phyloP scores from a whole-genome alignment of 805 yeast species.

The Peterozyma toletana region DNA sequence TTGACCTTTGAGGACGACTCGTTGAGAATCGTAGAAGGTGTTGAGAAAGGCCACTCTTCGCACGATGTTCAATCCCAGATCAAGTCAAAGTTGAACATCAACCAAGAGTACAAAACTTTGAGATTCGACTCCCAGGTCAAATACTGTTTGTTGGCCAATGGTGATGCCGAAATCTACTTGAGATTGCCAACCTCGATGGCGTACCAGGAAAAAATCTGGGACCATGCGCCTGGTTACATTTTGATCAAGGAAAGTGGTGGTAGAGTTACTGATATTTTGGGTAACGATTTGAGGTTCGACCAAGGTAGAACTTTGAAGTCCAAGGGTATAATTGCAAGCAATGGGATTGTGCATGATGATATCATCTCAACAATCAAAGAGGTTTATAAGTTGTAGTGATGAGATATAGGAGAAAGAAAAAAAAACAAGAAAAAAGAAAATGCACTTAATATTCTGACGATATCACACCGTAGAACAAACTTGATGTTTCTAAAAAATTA shows the following conservation, averaged over 20 bases:
- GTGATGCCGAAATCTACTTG: constrained; percentile 87
- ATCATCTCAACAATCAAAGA: too few relatives aligned
- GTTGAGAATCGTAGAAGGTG: constrained; percentile 82
- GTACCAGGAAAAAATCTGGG: constrained; percentile 96
- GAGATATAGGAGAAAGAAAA: too few relatives aligned
- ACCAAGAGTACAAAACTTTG: constrained; percentile 48
- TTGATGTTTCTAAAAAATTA: too few relatives aligned
- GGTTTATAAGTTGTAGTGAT: too few relatives aligned
- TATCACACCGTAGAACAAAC: too few relatives aligned
- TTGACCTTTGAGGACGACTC: constrained; percentile 24
- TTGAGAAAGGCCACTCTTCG: constrained; percentile 91
- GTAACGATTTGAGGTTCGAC: constrained; percentile 72
- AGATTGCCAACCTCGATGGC: constrained; percentile 73
- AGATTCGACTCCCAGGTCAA: constrained; percentile 95
- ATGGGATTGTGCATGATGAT: too few relatives aligned
- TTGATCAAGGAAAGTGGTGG: constrained; percentile 91
- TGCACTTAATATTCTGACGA: too few relatives aligned
- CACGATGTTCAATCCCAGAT: constrained; percentile 79
- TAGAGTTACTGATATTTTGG: constrained; percentile 75
- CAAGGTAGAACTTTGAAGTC: constrained; percentile 75
- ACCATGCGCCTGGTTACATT: constrained; percentile 94
- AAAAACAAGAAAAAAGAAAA: too few relatives aligned
- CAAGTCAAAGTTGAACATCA: constrained; percentile 56
- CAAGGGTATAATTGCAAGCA: constrained; percentile 82
- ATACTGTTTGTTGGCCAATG: constrained; percentile 85